These are phyloP conservation scores for Penicillium sumatraense DNA, from an alignment of 2,329 filamentous ascomycete genomes.

Conservation along the genomic window DNA sequence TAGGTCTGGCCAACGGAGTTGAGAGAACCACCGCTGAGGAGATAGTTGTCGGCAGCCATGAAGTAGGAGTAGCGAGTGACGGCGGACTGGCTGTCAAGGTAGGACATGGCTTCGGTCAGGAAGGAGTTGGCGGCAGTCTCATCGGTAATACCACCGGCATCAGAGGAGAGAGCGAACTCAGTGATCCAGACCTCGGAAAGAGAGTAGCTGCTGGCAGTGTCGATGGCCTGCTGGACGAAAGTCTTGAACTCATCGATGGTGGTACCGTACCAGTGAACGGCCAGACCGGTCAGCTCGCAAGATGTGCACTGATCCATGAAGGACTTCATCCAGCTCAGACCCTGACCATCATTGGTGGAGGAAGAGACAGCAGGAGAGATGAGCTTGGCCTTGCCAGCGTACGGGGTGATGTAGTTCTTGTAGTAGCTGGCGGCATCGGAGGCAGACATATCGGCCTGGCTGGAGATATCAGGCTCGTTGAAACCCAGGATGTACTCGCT, in stretches of 20 bases:
- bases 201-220: conserved; percentile 36
- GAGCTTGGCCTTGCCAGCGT: conserved; percentile 43
- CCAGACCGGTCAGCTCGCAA: conserved; percentile 47
- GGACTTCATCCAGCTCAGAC: conserved; percentile 45
- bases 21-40: conserved; percentile 33
- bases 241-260: conserved; percentile 41
- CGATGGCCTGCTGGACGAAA: conserved; percentile 43
- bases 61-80: conserved; percentile 53
- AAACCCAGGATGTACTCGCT: conserved; percentile 47
- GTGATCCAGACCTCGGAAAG: conserved; percentile 51
- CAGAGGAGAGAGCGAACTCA: conserved; percentile 47
- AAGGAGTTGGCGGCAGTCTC: conserved; percentile 35
- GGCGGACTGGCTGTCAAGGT: conserved; percentile 39
- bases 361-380: conserved; percentile 49
- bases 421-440: conserved; percentile 41
- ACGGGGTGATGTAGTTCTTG: conserved; percentile 45
- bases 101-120: conserved; percentile 41
- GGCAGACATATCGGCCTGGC: conserved; percentile 44
- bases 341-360: conserved; percentile 34
- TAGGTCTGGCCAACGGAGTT: conserved; percentile 39
- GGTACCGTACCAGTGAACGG: conserved; percentile 52
- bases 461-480: conserved; percentile 50
- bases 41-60: conserved; percentile 36
- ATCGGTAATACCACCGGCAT: conserved; percentile 27
- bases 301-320: conserved; percentile 46